phyloP scores from a whole-genome alignment of 176 grass and related monocot genomes.

The Carex scoparia region DNA sequence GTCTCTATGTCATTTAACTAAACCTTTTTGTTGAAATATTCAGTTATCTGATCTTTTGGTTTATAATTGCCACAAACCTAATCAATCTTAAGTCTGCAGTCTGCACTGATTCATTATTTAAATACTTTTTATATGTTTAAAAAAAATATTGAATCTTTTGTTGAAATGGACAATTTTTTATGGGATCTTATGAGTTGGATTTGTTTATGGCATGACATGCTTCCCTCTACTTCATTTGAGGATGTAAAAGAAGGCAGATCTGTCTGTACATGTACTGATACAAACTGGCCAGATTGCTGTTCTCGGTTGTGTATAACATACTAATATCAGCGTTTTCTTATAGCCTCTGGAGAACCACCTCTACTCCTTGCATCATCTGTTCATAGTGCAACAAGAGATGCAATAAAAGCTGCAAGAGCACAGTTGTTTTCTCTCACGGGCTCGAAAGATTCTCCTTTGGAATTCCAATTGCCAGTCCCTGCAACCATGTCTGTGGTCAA shows the following conservation, averaged over 20 bases:
- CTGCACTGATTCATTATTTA: neutral
- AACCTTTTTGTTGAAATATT: neutral
- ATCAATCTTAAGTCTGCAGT: neutral
- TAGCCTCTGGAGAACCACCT: conserved; percentile 73
- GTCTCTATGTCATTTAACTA: neutral
- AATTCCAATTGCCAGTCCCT: conserved; percentile 58
- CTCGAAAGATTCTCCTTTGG: conserved; percentile 6
- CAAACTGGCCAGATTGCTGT: neutral
- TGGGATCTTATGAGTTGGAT: neutral
- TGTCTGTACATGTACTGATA: neutral
- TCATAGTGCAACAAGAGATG: conserved; percentile 60
- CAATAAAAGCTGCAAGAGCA: conserved; percentile 46
- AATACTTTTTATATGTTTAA: too few relatives aligned
- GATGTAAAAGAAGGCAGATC: neutral
- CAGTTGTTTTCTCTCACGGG: conserved; percentile 27
- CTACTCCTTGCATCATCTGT: conserved; percentile 62
- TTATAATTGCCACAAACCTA: neutral
- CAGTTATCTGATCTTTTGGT: neutral
- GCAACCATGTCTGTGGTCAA: conserved; percentile 69
- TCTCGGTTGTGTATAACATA: neutral
- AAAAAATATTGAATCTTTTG: neutral
- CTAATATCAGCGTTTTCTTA: neutral
- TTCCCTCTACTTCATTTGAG: neutral
- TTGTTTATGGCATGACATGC: neutral
- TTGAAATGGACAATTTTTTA: neutral